Evolutionary conservation across 495 filamentous ascomycete genomes (phyloP), one percentile per base, ranked within the genome.

Genomic region (Margaritispora aquatica): DNA sequence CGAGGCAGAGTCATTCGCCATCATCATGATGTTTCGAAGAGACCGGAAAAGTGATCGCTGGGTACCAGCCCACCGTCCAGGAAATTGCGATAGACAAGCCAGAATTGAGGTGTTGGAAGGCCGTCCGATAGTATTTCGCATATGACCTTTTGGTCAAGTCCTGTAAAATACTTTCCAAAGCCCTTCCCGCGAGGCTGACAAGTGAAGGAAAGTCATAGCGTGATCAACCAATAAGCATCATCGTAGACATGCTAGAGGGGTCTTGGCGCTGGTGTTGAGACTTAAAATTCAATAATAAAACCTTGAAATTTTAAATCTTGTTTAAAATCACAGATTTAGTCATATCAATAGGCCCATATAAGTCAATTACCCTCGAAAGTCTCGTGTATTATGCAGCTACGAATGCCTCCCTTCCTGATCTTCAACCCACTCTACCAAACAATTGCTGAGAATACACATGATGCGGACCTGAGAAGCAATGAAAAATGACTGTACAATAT

Each of bases 31-130:
- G 36, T 31, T 52, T 38, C 58, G 54, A 26, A 61, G 26, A 29
- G 20, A 23, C 29, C 26, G 23, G 26, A 63, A 19, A 17, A 41
- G 52, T 46, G 51, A 55, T 58, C 36, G 61, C 61, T 59, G 65
- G 65, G 65, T 64, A 7, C 61, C 65, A 62, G 65, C 65, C 65
- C 65, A 67, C 65, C 64, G 62, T 56, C 52, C 46, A 27, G 29
- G 27, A 31, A 23, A 11, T 2, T 20, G 19, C 31, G 26, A n/a
- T 26, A 53, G 50, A 11, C 54, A 11, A 59, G 61, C 65, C 65
- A 67, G 55, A 57, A 34, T 60, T 55, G 21, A 31, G 4, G 38
- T 44, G 23, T 23, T 9, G 24, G 29, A 21, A 29, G 17, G 15
- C 38, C 20, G 29, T 24, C n/a, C 5, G 34, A 9, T 19, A n/a